phyloP scores from a whole-genome alignment of 139 green algal genomes.

The Picochlorum sp. region DNA sequence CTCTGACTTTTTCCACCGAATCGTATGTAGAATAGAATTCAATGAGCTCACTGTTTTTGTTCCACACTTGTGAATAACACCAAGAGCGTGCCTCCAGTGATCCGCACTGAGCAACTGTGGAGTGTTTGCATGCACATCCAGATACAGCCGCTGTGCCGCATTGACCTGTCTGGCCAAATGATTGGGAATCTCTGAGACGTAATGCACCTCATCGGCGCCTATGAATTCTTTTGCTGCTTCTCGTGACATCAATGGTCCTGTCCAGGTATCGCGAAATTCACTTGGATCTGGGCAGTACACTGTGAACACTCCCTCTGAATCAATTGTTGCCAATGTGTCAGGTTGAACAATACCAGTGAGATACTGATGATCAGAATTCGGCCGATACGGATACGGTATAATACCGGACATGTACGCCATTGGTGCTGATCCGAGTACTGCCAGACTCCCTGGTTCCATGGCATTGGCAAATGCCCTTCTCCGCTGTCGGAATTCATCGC shows the following conservation, averaged over 20 bases:
- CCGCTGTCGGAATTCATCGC: conserved; percentile 42
- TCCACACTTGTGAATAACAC: background rate
- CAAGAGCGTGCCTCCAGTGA: conserved; percentile 2
- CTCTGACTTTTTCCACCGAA: conserved; percentile 58
- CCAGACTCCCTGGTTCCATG: conserved; percentile 52
- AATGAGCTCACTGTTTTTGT: background rate
- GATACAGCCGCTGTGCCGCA: conserved; percentile 9
- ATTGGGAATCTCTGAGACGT: conserved; percentile 30
- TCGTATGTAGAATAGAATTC: conserved; percentile 35
- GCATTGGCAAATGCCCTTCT: conserved; percentile 32
- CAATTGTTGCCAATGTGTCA: conserved; percentile 34
- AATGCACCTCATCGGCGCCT: conserved; percentile 52
- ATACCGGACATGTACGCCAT: conserved; percentile 57
- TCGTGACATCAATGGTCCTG: conserved; percentile 25
- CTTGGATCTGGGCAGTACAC: conserved; percentile 41
- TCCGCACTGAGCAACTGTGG: conserved; percentile 6
- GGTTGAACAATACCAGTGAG: conserved; percentile 77
- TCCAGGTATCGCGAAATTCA: conserved; percentile 35
- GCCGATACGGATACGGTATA: conserved; percentile 78
- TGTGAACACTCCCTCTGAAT: conserved; percentile 13
- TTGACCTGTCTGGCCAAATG: conserved; percentile 11
- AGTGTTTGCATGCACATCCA: conserved; percentile 4
- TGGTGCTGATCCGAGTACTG: conserved; percentile 53
- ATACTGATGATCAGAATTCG: conserved; percentile 79
- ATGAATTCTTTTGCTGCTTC: conserved; percentile 46